These are phyloP conservation scores for Pyricularia grisea DNA, from an alignment of 2,329 filamentous ascomycete species.

Conservation along the genomic window DNA sequence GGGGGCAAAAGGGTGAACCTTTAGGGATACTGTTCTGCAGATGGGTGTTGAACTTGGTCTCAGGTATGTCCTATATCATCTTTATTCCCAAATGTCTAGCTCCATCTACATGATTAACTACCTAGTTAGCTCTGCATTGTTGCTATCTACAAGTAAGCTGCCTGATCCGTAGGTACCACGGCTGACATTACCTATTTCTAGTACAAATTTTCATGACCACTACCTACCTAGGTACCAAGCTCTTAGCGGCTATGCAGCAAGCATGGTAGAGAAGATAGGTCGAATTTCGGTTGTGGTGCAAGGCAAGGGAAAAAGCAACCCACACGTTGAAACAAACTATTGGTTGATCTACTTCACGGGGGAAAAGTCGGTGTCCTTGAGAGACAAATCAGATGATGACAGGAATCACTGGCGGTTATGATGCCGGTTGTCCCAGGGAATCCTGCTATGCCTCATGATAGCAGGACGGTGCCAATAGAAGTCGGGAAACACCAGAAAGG, in stretches of 20 bases:
- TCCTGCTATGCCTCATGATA: background rate
- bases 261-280: background rate
- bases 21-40: background rate
- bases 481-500: background rate
- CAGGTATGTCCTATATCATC: background rate
- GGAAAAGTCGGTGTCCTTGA: background rate
- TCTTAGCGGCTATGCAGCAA: background rate
- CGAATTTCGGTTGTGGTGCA: background rate
- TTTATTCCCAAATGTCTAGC: background rate
- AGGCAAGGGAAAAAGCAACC: background rate
- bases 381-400: background rate
- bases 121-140: background rate
- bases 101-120: background rate
- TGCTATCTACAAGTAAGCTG: background rate
- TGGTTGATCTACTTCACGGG: background rate
- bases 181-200: background rate
- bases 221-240: background rate
- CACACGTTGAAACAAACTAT: background rate
- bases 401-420: background rate
- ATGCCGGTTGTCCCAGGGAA: background rate
- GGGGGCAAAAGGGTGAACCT: background rate
- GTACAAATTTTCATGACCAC: background rate
- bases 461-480: too few relatives aligned
- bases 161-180: background rate
- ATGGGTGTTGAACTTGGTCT: background rate